Conservation (phyloP, 2,329 filamentous ascomycete species). For the Botrytis cinerea region DNA sequence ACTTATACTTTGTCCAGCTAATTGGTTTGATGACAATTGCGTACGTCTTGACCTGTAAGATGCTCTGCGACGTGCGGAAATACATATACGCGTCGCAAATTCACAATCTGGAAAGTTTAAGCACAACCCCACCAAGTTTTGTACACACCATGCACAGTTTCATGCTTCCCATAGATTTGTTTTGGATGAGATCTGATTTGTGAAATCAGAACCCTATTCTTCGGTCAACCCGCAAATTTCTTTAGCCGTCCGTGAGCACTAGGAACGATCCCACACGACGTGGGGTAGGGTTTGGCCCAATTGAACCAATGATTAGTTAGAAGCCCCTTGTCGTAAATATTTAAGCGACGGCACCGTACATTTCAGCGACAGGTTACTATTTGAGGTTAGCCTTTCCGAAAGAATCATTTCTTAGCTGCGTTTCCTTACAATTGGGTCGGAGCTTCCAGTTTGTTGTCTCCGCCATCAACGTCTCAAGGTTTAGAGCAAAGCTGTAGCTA, state of each 20-base stretch:
- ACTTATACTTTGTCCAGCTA: background rate
- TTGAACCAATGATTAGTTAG: constrained; percentile 10
- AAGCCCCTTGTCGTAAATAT: background rate
- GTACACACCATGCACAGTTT: constrained; percentile 2
- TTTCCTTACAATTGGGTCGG: background rate
- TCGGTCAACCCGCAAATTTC: constrained; percentile 9
- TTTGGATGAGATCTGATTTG: background rate
- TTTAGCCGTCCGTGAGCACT: constrained; percentile 15
- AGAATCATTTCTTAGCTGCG: background rate
- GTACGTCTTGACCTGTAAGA: background rate
- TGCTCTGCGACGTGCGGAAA: background rate
- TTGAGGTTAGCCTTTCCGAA: background rate
- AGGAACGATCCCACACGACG: background rate
- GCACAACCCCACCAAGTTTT: background rate
- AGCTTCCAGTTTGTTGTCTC: background rate
- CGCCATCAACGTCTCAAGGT: background rate
- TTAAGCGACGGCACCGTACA: constrained; percentile 4
- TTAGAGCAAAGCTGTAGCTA: background rate
- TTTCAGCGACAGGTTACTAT: background rate
- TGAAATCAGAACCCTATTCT: background rate
- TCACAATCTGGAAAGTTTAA: background rate
- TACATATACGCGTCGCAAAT: background rate
- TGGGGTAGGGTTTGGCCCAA: constrained; percentile 8
- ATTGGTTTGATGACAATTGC: background rate
- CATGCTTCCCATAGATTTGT: background rate